Conservation (phyloP, 176 grass and related monocot species). For the Poa pratensis region DNA sequence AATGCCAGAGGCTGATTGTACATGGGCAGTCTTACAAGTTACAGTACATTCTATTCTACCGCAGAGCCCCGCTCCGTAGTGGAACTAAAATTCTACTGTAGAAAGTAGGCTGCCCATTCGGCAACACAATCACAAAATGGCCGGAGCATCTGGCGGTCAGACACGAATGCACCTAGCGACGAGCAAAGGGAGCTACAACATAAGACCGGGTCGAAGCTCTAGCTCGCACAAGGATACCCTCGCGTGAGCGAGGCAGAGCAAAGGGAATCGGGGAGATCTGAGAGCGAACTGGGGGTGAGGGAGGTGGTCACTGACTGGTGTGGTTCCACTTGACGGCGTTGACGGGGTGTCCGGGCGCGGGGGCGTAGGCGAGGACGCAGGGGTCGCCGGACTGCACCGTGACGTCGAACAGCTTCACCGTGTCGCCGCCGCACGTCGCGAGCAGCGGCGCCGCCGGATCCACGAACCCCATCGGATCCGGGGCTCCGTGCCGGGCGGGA, state of each 20-base stretch:
- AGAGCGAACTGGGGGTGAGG: neutral
- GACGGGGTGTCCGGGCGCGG: slow-evolving; percentile 56
- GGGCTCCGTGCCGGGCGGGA: neutral
- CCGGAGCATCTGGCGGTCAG: neutral
- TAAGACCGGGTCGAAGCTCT: neutral
- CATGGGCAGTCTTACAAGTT: neutral
- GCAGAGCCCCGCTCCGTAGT: neutral
- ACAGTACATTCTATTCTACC: neutral
- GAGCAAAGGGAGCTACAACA: neutral
- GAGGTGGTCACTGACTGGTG: slow-evolving; percentile 62
- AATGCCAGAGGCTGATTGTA: neutral
- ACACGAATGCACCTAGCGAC: slow-evolving; percentile 12
- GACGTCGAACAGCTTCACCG: slow-evolving; percentile 93
- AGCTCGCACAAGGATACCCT: neutral
- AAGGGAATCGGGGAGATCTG: slow-evolving; percentile 45
- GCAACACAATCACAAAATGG: neutral
- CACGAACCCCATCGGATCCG: slow-evolving; percentile 70
- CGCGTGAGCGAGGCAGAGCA: neutral
- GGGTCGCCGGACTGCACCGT: slow-evolving; percentile 79
- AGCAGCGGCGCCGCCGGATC: slow-evolving; percentile 83
- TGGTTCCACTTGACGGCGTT: slow-evolving; percentile 96
- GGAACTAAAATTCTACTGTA: neutral
- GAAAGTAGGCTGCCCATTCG: neutral
- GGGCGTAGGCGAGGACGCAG: slow-evolving; percentile 84
- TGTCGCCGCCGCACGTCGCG: slow-evolving; percentile 82